Evolutionary conservation across 352 stramenopile species (phyloP), one percentile per base, ranked within the genome.

Genomic region (Pythium chondricola): DNA sequence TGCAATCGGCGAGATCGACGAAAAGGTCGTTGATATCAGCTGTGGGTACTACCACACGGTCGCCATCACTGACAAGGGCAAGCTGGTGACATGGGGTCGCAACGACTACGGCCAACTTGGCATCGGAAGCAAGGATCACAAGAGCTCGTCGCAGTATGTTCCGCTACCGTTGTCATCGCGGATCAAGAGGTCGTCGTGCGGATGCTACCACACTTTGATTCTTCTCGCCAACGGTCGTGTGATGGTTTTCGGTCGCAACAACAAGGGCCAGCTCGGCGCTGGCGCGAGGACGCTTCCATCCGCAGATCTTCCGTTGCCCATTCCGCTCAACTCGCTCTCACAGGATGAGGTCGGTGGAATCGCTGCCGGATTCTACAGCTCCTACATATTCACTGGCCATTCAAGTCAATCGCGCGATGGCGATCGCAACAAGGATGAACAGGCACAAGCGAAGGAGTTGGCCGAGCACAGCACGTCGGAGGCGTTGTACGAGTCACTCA

Each of bases 181-280:
- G 25, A 86, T 93, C 24, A 74, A 67, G n/a, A 71, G 62, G 25
- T 74, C 79, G 2, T 91, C 83, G 1, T 94, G 81, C 30, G 83
- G 83, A 2, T 94, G 83, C 52, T 94, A 94, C 39, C 83, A 94
- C 52, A 83, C 78, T 14, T 52, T 94, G 2, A 74, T 94, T 48
- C 22, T 94, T 24, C 65, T 91, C 11, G 71, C 67, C 2, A 93
- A 89, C 35, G 81, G 80, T 4, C 68, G 79, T 1, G 78, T 91
- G 11, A 92, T 94, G 81, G 81, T 90, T 0, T 94, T 94, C 64
- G 81, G 83, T 5, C 72, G 83, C 33, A 94, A 94, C 59, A 94
- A 94, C 54, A 94, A 94, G 41, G 81, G 83, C 0, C 83, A 95
- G 25, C 76, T 93, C 16, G 81, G 83, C 1, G 73, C 78, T 5